Evolutionary conservation across 2,329 filamentous ascomycete species (phyloP), one percentile per base, ranked within the genome.

Genomic region (Neoarthrinium moseri): DNA sequence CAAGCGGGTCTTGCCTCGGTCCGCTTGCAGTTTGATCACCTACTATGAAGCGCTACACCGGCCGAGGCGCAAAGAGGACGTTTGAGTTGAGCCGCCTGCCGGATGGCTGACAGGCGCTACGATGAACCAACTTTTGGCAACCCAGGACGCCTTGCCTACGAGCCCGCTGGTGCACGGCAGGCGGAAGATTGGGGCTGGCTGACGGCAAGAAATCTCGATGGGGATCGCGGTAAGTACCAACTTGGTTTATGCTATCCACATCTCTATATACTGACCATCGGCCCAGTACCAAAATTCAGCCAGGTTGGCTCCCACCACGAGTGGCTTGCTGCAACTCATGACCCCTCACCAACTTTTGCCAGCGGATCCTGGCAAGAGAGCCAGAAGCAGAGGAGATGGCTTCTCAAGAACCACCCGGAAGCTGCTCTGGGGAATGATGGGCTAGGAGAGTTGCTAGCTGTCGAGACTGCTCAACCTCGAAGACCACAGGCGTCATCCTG

Each of bases 321-420:
- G 41, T 64, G 61, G 62, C 45, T 57, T 40, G 46, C 53, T 33
- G 40, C 52, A 34, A n/a, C 45, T 44, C 30, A 42, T 18, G 24
- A 26, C 11, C 34, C 27, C 10, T 17, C 37, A 12, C 23, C 26
- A 6, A 22, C 18, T 20, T 38, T 46, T n/a, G 24, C 50, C 39
- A 43, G 48, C 33, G 52, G 27, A 8, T 17, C 48, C n/a, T 63
- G 55, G 56, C 41, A 57, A 20, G 47, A 50, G 39, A 54, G 35
- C 35, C 56, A 51, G 35, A 55, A 49, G 30, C 60, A 65, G 48
- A 51, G 56, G 32, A 67, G 67, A 63, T 82, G 77, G 77, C 69
- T 83, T 4, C 56, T 71, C 35, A 73, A 74, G 33, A 62, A 63
- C 24, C 67, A 76, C n/a, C 78, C 80, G 1, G 75, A 79, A 48